Conservation (phyloP, 1,284 basidiomycete species). For the Anthracocystis setariae region DNA sequence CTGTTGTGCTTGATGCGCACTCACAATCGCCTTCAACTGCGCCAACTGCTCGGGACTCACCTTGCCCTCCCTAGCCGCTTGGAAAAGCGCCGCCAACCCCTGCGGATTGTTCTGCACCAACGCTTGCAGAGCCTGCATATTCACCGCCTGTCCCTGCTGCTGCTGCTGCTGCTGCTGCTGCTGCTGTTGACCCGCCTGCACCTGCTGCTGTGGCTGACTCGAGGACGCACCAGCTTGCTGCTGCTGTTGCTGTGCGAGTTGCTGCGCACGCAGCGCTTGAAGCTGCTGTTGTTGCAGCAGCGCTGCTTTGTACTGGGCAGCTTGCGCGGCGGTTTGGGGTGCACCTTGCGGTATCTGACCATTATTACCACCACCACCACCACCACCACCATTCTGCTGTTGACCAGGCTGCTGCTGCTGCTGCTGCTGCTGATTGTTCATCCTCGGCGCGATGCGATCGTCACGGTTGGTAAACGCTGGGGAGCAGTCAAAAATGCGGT, state of each 20-base stretch:
- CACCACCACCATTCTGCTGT: conserved; percentile 5
- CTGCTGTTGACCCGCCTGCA: conserved; percentile 25
- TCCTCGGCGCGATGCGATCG: background rate
- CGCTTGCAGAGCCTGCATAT: conserved; percentile 50
- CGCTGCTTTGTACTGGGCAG: conserved; percentile 47
- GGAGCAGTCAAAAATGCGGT: too few species aligned
- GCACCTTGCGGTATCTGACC: conserved; percentile 26
- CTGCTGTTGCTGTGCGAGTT: conserved; percentile 43
- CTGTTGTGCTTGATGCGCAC: conserved; percentile 31
- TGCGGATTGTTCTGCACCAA: conserved; percentile 60
- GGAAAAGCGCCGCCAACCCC: conserved; percentile 51
- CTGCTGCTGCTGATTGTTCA: conserved; percentile 37
- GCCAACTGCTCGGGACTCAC: conserved; percentile 57
- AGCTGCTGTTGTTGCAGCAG: conserved; percentile 53
- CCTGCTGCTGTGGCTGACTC: conserved; percentile 21
- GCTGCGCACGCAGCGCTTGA: conserved; percentile 44
- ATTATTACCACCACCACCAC: conserved; percentile 1
- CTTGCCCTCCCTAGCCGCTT: conserved; percentile 59
- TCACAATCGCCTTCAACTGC: conserved; percentile 51
- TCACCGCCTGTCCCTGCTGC: conserved; percentile 29
- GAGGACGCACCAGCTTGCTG: conserved; percentile 27
- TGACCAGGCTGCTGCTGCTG: conserved; percentile 29
- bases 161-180: conserved; percentile 30
- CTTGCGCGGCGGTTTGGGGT: conserved; percentile 33
- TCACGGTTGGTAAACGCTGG: too few species aligned